Base-by-base conservation (phyloP, 371 early-diverging fungal species). In the Chytridium lagenaria region DNA sequence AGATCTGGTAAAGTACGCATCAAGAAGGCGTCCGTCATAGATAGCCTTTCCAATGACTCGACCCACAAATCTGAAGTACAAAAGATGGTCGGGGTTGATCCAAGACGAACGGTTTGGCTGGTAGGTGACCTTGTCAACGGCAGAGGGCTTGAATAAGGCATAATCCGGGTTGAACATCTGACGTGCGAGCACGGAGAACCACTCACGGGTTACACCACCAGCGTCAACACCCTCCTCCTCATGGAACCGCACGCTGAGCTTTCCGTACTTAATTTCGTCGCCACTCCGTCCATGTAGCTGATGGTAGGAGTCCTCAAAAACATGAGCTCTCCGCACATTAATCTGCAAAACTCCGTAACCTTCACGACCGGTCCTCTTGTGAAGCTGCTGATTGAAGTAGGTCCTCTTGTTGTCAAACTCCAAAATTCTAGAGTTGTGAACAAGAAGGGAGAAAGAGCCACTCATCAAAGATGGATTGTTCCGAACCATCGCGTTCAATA, bases 91-190 rank as follows among this genome's bases (percentile, higher is more conserved):
- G 0, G 97, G 93, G 80, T 99, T 99, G 63, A 94, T 91, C 81
- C 92, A 89, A 33, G 98, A 97, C 19, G 93, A 89, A 39, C 94
- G 93, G 81, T 98, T 99, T 40, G 99, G 99, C 82, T 98, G 98
- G 80, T 98, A 97, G 0, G 98, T 97, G 22, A 97, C 87, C 67
- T 93, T 93, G 75, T 98, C 98, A 0, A 92, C 94, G 0, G 98
- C 97, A 2, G 98, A 94, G 2, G 95, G 93, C 77, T 90, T 92
- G 87, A 99, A 99, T 59, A 99, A 86, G 3, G 98, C 99, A 78
- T 98, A 98, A 82, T 98, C 93, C 12, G 99, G 99, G 81, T 99
- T 96, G 84, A 99, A 96, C 95, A 98, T 98, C 79, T 98, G 96
- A 63, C 96, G 87, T 7, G 98, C 92, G 2, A 99, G 87, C 10